A percentile compares a stretch with the other conserved stretches of the same genome.
phyloP scores from a whole-genome alignment of 2,329 filamentous ascomycete species.

The Beauveria sp. region DNA sequence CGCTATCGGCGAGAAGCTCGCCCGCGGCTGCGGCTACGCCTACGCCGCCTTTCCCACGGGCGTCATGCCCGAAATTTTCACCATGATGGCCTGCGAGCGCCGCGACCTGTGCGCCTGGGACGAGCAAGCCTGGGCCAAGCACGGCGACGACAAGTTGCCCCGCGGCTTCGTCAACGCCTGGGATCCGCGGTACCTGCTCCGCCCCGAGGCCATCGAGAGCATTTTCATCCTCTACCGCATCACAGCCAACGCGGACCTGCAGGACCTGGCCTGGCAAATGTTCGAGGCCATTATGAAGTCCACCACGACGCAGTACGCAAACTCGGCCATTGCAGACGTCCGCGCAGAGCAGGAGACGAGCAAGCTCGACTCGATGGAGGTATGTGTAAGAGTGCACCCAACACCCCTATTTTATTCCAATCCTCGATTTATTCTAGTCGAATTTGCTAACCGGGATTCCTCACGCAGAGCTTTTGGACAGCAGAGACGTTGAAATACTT shows the following conservation, averaged over 20 bases:
- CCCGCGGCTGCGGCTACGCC: slow-evolving; percentile 55
- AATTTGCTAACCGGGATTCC: neutral
- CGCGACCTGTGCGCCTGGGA: slow-evolving; percentile 25
- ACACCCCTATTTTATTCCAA: neutral
- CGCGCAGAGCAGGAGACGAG: slow-evolving; percentile 45
- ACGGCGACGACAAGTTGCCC: slow-evolving; percentile 29
- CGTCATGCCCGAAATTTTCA: slow-evolving; percentile 54
- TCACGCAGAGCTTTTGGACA: slow-evolving; percentile 56
- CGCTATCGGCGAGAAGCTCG: slow-evolving; percentile 47
- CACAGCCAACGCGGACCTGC: slow-evolving; percentile 58
- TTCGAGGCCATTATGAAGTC: slow-evolving; percentile 55
- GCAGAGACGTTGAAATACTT: slow-evolving; percentile 63
- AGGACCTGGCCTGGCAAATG: slow-evolving; percentile 67
- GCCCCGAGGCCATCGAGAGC: slow-evolving; percentile 73
- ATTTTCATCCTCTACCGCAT: slow-evolving; percentile 72
- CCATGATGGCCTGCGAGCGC: slow-evolving; percentile 19
- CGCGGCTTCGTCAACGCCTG: slow-evolving; percentile 47
- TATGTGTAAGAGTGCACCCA: slow-evolving; percentile 9
- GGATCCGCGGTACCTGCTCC: slow-evolving; percentile 55
- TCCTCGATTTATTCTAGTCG: neutral
- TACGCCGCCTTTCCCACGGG: slow-evolving; percentile 50
- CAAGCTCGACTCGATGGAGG: slow-evolving; percentile 56
- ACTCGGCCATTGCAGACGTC: slow-evolving; percentile 61
- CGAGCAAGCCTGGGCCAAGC: slow-evolving; percentile 21
- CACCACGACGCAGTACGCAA: slow-evolving; percentile 54